Conservation (phyloP, 1,284 basidiomycete genomes). For the Rhizoctonia solani region DNA sequence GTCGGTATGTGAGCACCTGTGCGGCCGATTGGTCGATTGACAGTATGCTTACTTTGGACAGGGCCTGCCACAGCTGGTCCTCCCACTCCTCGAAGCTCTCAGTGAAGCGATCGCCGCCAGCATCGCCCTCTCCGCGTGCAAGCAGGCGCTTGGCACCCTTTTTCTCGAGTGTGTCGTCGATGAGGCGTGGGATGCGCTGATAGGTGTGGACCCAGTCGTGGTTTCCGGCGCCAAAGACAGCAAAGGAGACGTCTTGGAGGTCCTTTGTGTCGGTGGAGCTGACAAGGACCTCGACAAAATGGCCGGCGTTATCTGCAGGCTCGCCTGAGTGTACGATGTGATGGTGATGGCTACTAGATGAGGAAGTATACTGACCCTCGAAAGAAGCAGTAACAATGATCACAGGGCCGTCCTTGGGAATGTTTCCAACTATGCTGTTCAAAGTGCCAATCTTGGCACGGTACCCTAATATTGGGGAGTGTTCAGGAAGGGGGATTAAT, state of each 20-base stretch:
- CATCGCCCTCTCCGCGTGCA: slow-evolving; percentile 52
- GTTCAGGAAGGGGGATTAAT: too few species aligned
- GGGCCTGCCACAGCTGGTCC: slow-evolving; percentile 49
- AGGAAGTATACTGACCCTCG: slow-evolving; percentile 48
- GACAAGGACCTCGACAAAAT: slow-evolving; percentile 53
- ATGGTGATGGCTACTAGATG: not conserved
- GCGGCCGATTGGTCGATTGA: not conserved
- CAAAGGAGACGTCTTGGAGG: slow-evolving; percentile 50
- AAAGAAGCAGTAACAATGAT: slow-evolving; percentile 58
- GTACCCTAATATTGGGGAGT: slow-evolving; percentile 55
- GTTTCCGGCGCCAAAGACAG: slow-evolving; percentile 60
- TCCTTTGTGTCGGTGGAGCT: slow-evolving; percentile 43
- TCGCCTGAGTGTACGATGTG: slow-evolving; percentile 44
- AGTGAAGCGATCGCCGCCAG: slow-evolving; percentile 52
- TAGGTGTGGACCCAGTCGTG: slow-evolving; percentile 58
- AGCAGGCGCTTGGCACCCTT: slow-evolving; percentile 52
- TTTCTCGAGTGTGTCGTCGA: slow-evolving; percentile 50
- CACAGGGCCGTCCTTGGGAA: slow-evolving; percentile 55
- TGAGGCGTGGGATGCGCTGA: slow-evolving; percentile 55
- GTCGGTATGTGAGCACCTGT: not conserved
- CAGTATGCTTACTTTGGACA: slow-evolving; percentile 40
- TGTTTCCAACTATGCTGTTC: slow-evolving; percentile 49
- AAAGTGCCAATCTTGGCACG: slow-evolving; percentile 50
- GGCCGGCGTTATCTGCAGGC: slow-evolving; percentile 56
- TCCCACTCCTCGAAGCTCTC: slow-evolving; percentile 55